Evolutionary conservation across 139 green algal genomes (phyloP), one percentile per base, ranked within the genome.

Genomic region (Picochlorum sp.): DNA sequence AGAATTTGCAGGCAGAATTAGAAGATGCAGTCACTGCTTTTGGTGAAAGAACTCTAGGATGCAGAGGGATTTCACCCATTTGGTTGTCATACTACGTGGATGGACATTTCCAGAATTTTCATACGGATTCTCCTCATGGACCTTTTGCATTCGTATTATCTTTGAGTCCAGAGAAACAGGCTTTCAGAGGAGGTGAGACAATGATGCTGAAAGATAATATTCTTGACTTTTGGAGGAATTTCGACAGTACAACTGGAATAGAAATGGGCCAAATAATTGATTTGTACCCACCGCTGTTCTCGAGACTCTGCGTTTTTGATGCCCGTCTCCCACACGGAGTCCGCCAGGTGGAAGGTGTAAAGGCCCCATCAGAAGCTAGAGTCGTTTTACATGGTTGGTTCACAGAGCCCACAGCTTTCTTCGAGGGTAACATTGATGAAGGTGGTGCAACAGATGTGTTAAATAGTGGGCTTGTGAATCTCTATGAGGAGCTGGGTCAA

Each of bases 371-470:
- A 5, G 49, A 88, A 47, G 80, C 62, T 0, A 67, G 85, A 12
- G 63, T 94, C 12, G 85, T 91, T 50, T 66, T 94, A 59, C 82
- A 91, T 45, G 85, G 85, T 35, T 94, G 85, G 85, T 94, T 87
- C 60, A 86, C 79, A 18, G 71, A 81, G 35, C 85, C 83, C 3
- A 55, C 64, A 16, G 81, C 81, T 5, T 89, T 85, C 40, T 88
- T 84, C 40, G 43, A 57, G 51, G 81, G 81, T 7, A 55, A 59
- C 0, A 53, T 88, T 51, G 44, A 59, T 2, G 52, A 74, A n/a
- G 75, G 69, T 14, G 68, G 71, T 14, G 78, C 68, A 0, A 68
- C 62, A 24, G 43, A 64, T 31, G 61, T 50, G 1, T 54, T 88
- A 12, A 73, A 75, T 25, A 59, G 50, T 10, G 59, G 55, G 4